A percentile compares a stretch with the other conserved stretches of the same genome.
Evolutionary conservation across 2,329 filamentous ascomycete species (phyloP).

Genomic region (Raffaelea albimanens): DNA sequence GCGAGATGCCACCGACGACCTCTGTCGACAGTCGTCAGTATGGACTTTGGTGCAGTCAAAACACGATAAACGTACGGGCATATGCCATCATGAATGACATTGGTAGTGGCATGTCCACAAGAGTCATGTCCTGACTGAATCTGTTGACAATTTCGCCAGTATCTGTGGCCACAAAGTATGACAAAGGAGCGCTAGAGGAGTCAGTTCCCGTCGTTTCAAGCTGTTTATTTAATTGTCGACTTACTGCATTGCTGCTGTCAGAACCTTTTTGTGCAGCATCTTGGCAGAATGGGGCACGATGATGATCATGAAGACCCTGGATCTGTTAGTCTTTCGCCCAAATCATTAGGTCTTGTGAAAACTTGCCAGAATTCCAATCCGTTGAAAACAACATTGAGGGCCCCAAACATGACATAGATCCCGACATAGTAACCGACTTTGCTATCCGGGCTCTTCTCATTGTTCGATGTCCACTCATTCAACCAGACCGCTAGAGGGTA

Average conservation of each 20-base stretch:
- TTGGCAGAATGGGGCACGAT: constrained; percentile 22
- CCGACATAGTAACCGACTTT: constrained; percentile 25
- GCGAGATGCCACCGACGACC: constrained; percentile 22
- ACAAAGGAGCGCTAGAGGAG: constrained; percentile 20
- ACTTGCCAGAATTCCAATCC: constrained; percentile 3
- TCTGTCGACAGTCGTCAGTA: neutral
- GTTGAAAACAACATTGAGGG: constrained; percentile 10
- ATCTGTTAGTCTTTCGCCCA: neutral
- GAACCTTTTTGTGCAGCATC: constrained; percentile 18
- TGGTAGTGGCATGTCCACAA: neutral
- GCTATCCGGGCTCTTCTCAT: constrained; percentile 30
- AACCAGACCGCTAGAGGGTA: constrained; percentile 30
- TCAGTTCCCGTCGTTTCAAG: neutral
- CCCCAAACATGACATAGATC: constrained; percentile 20
- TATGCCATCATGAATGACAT: constrained; percentile 6
- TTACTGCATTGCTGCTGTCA: constrained; percentile 13
- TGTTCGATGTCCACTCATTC: constrained; percentile 31
- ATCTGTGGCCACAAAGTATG: constrained; percentile 24
- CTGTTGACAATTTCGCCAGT: constrained; percentile 21
- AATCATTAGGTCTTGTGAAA: too few species aligned
- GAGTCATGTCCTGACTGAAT: neutral
- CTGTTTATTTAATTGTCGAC: neutral
- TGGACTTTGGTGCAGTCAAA: neutral
- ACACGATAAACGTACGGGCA: constrained; percentile 1
- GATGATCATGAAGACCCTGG: constrained; percentile 21